Percentiles rank a stretch among this genome's conserved stretches.
Conservation (phyloP, 192 early-diverging fungal genomes). For the Umbelopsis vinacea region DNA sequence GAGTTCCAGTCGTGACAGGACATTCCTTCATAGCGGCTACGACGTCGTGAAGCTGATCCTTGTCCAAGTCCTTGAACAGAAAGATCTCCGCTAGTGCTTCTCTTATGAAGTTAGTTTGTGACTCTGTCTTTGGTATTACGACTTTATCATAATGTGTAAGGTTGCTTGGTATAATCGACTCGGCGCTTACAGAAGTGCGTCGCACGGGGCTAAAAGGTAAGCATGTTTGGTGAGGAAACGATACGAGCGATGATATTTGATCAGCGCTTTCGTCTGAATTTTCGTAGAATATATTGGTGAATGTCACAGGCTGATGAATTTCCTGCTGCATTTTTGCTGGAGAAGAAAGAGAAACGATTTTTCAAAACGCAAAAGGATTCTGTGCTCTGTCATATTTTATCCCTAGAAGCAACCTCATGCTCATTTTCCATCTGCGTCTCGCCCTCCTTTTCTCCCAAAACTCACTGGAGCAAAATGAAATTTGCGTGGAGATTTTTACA, state of each 20-base stretch:
- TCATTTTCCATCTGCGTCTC: constrained; percentile 18
- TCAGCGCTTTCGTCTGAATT: background rate
- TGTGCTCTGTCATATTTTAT: background rate
- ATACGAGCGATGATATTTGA: background rate
- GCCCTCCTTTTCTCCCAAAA: constrained; percentile 7
- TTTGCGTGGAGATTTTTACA: background rate
- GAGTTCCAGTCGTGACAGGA: constrained; percentile 20
- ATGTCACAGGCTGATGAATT: constrained; percentile 4
- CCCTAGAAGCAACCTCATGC: constrained; percentile 3
- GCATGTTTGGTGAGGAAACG: background rate
- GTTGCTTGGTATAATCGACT: constrained; percentile 39
- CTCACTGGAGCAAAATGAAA: background rate
- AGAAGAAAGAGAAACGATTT: background rate
- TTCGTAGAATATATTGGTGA: constrained; percentile 1
- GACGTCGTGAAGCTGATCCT: constrained; percentile 40
- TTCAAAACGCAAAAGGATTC: constrained; percentile 6
- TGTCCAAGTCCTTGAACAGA: constrained; percentile 43
- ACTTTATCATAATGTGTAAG: constrained; percentile 10
- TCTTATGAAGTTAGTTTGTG: constrained; percentile 29
- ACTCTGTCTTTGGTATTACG: constrained; percentile 37
- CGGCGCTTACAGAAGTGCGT: constrained; percentile 47
- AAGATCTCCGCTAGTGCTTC: constrained; percentile 34
- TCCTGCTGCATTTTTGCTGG: constrained; percentile 8
- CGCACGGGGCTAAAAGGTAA: constrained; percentile 12
- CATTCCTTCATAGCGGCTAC: constrained; percentile 46